Evolutionary conservation across 257 asterid genomes (phyloP).

Genomic region (Petrea volubilis): DNA sequence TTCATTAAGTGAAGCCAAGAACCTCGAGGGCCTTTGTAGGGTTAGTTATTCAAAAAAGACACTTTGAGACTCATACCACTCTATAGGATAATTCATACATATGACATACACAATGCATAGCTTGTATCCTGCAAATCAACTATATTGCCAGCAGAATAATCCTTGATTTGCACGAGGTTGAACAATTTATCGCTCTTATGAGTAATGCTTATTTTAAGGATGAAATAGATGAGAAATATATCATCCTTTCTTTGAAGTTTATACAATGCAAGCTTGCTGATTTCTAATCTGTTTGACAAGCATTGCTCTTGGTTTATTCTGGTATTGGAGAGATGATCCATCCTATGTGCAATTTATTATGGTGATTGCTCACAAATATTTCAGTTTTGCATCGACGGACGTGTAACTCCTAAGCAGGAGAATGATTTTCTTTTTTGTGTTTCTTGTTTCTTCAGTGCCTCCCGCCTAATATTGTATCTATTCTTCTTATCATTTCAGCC

Average conservation of each 20-base stretch:
- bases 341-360: no score
- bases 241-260: background rate
- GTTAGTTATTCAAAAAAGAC: background rate
- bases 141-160: background rate
- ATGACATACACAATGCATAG: background rate
- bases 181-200: background rate
- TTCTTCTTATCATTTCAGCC: constrained; percentile 44
- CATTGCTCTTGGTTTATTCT: background rate
- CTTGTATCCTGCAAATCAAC: background rate
- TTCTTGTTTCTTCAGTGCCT: background rate
- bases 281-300: background rate
- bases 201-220: background rate
- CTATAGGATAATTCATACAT: background rate
- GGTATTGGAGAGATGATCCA: background rate
- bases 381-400: background rate
- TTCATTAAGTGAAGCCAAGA: background rate
- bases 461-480: background rate
- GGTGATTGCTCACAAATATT: background rate
- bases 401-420: background rate
- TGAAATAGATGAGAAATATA: background rate
- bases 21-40: background rate
- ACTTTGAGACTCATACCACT: background rate
- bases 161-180: background rate
- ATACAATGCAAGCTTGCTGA: background rate
- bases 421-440: background rate